Base-by-base conservation (phyloP, 495 filamentous ascomycete species). In the Xeromyces bisporus region DNA sequence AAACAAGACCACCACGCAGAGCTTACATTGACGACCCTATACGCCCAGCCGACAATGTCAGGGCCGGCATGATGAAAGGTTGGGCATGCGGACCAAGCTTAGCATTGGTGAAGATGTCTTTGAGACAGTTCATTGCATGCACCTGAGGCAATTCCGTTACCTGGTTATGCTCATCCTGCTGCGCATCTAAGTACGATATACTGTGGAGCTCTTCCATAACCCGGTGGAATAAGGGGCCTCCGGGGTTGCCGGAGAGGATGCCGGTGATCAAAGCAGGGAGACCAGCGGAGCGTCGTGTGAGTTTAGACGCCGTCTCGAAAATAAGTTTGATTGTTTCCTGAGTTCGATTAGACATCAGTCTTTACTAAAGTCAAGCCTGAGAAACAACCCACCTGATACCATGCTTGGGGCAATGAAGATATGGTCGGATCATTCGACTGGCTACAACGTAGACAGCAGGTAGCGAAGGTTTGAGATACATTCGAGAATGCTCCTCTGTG, bases 401-500 rank as follows among this genome's bases (percentile, higher is more conserved):
- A 59, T 24, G 35, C 14, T 30, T 52, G 28, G 17, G 64, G 53
- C 26, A 65, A 42, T 24, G 45, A 28, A 25, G 44, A 48, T 7
- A 65, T 61, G 15, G 39, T 59, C 18, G 43, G 53, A 45, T 63
- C 64, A 36, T 32, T 51, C 42, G 44, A 75, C 40, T 53, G 63
- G 54, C 56, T 62, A 43, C 67, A 76, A 7, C 64, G 50, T 15
- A 59, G 47, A 45, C 87, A 94, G 39, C 82, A 87, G 11, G 63
- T 66, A 1, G 75, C 63, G 43, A 93, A 96, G 0, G 84, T 91
- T 32, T 80, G 75, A 4, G 89, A 78, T 2, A 94, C 87, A 4
- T 84, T 84, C 0, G 85, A 86, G 46, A 96, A 96, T 11, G 89
- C 89, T 30, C 89, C 89, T 35, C 89, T 67, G 48, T 97, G 89